These are phyloP conservation scores for Stereum hirsutum DNA, from an alignment of 1,284 basidiomycete genomes.

Conservation along the genomic window DNA sequence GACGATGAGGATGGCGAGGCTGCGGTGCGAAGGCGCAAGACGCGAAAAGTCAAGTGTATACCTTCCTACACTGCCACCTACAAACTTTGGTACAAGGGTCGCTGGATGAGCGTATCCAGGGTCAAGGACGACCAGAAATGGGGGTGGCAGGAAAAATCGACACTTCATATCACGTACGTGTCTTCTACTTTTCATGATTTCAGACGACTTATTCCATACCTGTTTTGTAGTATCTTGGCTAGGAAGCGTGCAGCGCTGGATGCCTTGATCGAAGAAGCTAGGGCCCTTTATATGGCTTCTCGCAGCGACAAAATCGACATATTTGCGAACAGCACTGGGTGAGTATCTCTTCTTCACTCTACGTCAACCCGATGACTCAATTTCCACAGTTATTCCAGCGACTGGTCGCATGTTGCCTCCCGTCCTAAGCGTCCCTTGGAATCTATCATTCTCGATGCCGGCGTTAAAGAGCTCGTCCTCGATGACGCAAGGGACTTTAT, in stretches of 20 bases:
- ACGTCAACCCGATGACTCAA: not conserved
- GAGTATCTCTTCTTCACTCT: conserved; percentile 10
- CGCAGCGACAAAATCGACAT: conserved; percentile 46
- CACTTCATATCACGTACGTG: conserved; percentile 19
- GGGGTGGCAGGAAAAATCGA: conserved; percentile 15
- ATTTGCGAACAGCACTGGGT: conserved; percentile 44
- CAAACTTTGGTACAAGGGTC: conserved; percentile 22
- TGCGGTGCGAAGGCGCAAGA: conserved; percentile 1
- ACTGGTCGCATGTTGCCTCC: conserved; percentile 47
- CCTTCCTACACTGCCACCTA: conserved; percentile 20
- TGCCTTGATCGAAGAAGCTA: conserved; percentile 46
- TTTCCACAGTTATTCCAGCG: conserved; percentile 17
- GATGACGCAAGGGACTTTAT: conserved; percentile 64
- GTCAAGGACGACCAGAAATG: conserved; percentile 15
- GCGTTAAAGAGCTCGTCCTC: conserved; percentile 52
- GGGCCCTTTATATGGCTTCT: conserved; percentile 37
- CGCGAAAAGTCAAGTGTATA: conserved; percentile 18
- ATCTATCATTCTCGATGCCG: conserved; percentile 61
- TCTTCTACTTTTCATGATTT: not conserved
- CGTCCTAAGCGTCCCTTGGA: conserved; percentile 53
- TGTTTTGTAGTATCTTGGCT: conserved; percentile 42
- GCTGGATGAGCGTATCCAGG: conserved; percentile 19
- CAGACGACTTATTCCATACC: conserved; percentile 1
- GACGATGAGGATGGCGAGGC: conserved; percentile 9
- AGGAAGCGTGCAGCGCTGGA: conserved; percentile 37